Conservation (phyloP, 495 filamentous ascomycete species). For the Trichoderma orchidacearum region DNA sequence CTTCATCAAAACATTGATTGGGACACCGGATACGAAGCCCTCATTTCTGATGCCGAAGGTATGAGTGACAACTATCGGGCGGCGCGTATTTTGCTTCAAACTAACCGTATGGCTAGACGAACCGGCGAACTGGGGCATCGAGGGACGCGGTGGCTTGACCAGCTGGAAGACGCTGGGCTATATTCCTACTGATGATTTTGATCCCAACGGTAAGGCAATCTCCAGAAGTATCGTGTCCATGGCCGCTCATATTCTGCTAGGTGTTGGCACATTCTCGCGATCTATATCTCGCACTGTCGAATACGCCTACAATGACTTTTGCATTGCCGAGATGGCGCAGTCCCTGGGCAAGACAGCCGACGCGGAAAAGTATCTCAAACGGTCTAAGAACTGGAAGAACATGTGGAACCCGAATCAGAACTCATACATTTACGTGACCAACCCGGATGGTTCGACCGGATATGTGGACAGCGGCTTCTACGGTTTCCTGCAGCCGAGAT, state of each 20-base stretch:
- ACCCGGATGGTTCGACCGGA: slow-evolving; percentile 32
- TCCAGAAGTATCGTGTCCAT: background rate
- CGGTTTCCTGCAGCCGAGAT: slow-evolving; percentile 58
- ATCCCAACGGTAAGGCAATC: slow-evolving; percentile 18
- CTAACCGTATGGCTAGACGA: background rate
- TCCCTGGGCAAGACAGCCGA: slow-evolving; percentile 38
- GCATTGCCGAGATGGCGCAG: slow-evolving; percentile 50
- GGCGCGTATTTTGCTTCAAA: no score
- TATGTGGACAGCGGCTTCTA: slow-evolving; percentile 42
- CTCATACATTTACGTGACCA: slow-evolving; percentile 19
- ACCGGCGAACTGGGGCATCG: slow-evolving; percentile 47
- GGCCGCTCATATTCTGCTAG: slow-evolving; percentile 32
- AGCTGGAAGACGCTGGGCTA: slow-evolving; percentile 51
- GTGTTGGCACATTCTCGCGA: slow-evolving; percentile 49
- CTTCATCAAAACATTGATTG: slow-evolving; percentile 46
- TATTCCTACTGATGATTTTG: slow-evolving; percentile 49
- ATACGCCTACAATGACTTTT: slow-evolving; percentile 61
- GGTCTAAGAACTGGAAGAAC: slow-evolving; percentile 55
- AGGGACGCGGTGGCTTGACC: slow-evolving; percentile 48
- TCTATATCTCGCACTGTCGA: slow-evolving; percentile 55
- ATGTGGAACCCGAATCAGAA: slow-evolving; percentile 51
- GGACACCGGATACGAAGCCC: slow-evolving; percentile 48
- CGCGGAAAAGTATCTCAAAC: slow-evolving; percentile 45
- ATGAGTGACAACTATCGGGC: no score
- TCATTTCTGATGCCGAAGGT: slow-evolving; percentile 54